Evolutionary conservation across 257 asterid genomes (phyloP).

Genomic region (Vinca minor): DNA sequence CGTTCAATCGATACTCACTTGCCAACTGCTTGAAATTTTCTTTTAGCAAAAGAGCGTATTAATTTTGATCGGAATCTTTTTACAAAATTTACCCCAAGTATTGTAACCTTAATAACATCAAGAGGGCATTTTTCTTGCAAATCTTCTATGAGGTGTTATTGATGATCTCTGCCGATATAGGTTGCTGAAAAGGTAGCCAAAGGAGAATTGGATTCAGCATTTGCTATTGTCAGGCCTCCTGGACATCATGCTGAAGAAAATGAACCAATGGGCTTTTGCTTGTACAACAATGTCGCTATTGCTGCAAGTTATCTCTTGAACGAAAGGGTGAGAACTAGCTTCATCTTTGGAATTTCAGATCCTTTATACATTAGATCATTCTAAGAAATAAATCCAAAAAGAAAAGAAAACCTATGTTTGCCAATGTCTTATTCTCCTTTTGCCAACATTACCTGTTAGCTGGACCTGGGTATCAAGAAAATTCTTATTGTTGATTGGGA

Average conservation of each 20-base stretch:
- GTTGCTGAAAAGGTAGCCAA: constrained; percentile 79
- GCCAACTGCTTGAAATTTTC: not conserved
- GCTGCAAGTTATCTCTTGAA: constrained; percentile 71
- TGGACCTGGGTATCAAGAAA: constrained; percentile 64
- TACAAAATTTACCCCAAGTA: not conserved
- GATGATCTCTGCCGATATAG: constrained; percentile 24
- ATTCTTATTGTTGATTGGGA: constrained; percentile 96
- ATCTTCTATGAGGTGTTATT: not conserved
- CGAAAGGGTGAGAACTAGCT: constrained; percentile 72
- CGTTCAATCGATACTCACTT: too few species aligned
- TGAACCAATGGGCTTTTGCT: constrained; percentile 95
- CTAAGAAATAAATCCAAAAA: too few species aligned
- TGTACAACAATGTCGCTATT: constrained; percentile 80
- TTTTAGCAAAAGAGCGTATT: not conserved
- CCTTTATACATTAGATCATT: constrained; percentile 14
- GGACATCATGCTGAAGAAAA: constrained; percentile 92
- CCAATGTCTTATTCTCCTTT: constrained; percentile 12
- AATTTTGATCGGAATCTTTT: not conserved
- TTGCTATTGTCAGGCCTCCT: constrained; percentile 94
- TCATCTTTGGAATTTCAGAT: constrained; percentile 1
- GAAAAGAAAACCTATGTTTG: not conserved
- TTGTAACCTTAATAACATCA: not conserved
- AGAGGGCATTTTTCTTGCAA: not conserved
- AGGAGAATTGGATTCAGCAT: constrained; percentile 77
- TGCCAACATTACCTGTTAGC: too few species aligned